These are phyloP conservation scores for Erigeron canadensis DNA, from an alignment of 129 eudicot species.

Conservation along the genomic window DNA sequence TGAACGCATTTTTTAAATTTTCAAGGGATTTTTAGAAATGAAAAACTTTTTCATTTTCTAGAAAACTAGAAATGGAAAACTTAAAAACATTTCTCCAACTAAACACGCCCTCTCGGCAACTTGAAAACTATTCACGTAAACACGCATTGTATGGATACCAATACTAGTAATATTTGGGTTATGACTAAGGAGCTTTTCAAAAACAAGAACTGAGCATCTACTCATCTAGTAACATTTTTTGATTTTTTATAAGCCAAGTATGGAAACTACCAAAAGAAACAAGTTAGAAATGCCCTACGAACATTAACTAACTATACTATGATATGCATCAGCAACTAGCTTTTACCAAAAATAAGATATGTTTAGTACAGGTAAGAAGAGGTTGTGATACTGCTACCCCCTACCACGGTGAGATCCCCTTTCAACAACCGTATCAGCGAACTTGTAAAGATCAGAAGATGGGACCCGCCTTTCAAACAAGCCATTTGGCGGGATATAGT, in stretches of 20 bases:
- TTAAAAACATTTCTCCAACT: too few relatives aligned
- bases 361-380: constrained; percentile 33
- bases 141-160: too few relatives aligned
- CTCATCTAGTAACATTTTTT: not conserved
- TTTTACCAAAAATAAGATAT: not conserved
- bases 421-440: constrained; percentile 48
- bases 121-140: too few relatives aligned
- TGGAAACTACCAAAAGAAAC: not conserved
- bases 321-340: not conserved
- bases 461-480: constrained; percentile 26
- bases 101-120: too few relatives aligned
- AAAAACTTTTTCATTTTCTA: too few relatives aligned
- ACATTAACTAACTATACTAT: not conserved
- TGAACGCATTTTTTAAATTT: too few relatives aligned
- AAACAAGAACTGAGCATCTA: not conserved
- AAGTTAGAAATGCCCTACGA: not conserved
- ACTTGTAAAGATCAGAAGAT: constrained; percentile 50
- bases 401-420: constrained; percentile 28
- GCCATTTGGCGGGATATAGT: constrained; percentile 20
- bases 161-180: too few relatives aligned
- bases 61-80: too few relatives aligned
- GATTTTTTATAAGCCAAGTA: too few relatives aligned
- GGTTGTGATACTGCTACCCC: constrained; percentile 19
- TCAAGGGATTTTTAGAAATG: too few relatives aligned
- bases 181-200: not conserved